Evolutionary conservation across 768 basidiomycete species (phyloP).

Genomic region (Rhodocollybia butyracea): DNA sequence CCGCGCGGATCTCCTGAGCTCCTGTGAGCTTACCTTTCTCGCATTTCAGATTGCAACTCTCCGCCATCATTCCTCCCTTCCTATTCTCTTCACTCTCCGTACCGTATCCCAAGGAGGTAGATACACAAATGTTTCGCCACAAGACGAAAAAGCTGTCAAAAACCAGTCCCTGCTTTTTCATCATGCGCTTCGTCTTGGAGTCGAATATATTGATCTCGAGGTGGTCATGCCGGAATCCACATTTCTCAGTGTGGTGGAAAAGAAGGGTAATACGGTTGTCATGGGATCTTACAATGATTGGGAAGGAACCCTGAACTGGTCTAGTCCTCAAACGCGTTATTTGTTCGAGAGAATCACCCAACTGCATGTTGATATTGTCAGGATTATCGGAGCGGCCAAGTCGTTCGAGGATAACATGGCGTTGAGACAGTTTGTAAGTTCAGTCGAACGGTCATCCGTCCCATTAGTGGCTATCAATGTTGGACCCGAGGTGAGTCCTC

Average conservation of each 20-base stretch:
- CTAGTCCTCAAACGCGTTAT: slow-evolving; percentile 43
- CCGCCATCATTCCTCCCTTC: slow-evolving; percentile 57
- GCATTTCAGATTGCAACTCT: slow-evolving; percentile 62
- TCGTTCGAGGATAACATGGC: slow-evolving; percentile 58
- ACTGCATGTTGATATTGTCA: slow-evolving; percentile 64
- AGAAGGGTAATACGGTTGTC: slow-evolving; percentile 58
- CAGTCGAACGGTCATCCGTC: slow-evolving; percentile 35
- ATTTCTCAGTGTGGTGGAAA: slow-evolving; percentile 42
- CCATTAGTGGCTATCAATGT: slow-evolving; percentile 79
- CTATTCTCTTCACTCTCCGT: slow-evolving; percentile 76
- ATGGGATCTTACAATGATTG: slow-evolving; percentile 79
- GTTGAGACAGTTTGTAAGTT: slow-evolving; percentile 53
- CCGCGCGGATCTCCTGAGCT: slow-evolving; percentile 68
- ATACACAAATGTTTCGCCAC: slow-evolving; percentile 51
- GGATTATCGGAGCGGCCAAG: slow-evolving; percentile 66
- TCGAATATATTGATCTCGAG: slow-evolving; percentile 79
- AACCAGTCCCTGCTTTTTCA: slow-evolving; percentile 44
- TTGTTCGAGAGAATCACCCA: slow-evolving; percentile 48
- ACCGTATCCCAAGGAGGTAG: slow-evolving; percentile 69
- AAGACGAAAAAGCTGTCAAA: slow-evolving; percentile 51
- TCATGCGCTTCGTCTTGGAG: slow-evolving; percentile 59
- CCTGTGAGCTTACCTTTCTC: slow-evolving; percentile 44
- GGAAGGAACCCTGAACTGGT: slow-evolving; percentile 64
- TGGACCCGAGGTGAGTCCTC: slow-evolving; percentile 38
- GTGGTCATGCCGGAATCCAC: slow-evolving; percentile 50